Base-by-base conservation (phyloP, 1,284 basidiomycete genomes). In the Cutaneotrichosporon spelunceum region DNA sequence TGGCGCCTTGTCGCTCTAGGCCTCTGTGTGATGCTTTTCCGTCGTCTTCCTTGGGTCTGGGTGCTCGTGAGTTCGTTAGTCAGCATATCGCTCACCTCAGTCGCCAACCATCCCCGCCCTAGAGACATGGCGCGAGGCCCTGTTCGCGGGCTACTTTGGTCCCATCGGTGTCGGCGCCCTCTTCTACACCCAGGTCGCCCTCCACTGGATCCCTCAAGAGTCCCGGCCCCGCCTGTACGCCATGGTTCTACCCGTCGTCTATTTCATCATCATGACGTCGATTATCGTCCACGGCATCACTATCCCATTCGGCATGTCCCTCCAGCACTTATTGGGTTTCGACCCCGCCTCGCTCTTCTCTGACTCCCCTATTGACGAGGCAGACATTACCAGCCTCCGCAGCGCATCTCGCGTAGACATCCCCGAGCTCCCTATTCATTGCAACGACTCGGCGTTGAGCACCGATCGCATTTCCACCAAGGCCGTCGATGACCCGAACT, bases 1-100 rank as follows among this genome's bases (percentile, higher is more conserved):
- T 92, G 91, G 89, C 83, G 91, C 30, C 82, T 97, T 23, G 81
- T 94, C 52, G 85, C 91, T 29, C 84, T 93, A 42, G 91, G 88
- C 1, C 82, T 95, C 52, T 81, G 88, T 50, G 83, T 95, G 21
- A 81, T 97, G 62, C 67, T 91, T 0, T 78, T 94, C 26, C 85
- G 91, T 34, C 83, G 93, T 23, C 80, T 95, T 19, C 93, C 93
- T 0, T 79, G 87, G 67, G 88, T 95, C 73, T 79, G 93, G 24
- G 83, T 84, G 1, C 73, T 92, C 72, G 63, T 77, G 73, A 47
- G 78, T 81, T 13, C 1, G 9, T 42, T 3, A 19, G 9, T 45
- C 34, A 16, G 21, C 11, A 42, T 50, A 16, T 16, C 33, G 14
- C 19, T 48, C 56, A 27, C 53, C 49, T 47, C 66, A 77, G 67